phyloP scores from a whole-genome alignment of 257 asterid species.

The Przewalskia tangutica region DNA sequence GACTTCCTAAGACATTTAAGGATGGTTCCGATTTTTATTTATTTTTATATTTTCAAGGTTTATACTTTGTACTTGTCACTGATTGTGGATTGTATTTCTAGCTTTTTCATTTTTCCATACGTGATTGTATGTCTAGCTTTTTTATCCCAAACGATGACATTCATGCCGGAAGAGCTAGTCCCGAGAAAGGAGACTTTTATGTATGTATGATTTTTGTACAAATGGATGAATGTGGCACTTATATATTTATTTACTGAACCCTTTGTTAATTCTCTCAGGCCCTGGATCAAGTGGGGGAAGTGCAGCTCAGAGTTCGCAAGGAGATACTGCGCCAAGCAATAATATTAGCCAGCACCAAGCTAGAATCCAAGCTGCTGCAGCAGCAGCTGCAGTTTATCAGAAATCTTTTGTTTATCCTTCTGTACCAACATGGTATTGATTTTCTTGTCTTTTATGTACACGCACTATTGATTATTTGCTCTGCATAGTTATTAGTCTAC shows the following conservation, averaged over 20 bases:
- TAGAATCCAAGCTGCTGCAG: constrained; percentile 79
- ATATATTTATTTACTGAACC: not conserved
- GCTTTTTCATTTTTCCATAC: not conserved
- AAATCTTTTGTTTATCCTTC: constrained; percentile 95
- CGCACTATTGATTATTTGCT: not conserved
- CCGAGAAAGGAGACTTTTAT: not conserved
- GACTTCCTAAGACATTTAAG: not conserved
- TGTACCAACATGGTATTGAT: constrained; percentile 49
- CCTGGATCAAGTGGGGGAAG: constrained; percentile 48
- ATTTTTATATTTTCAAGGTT: not conserved
- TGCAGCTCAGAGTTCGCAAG: constrained; percentile 44
- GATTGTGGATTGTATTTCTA: not conserved
- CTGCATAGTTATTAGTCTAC: not conserved
- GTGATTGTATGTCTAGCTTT: not conserved
- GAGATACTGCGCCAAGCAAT: constrained; percentile 29
- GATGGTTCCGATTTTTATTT: not conserved
- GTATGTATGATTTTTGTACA: not conserved
- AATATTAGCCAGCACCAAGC: constrained; percentile 56
- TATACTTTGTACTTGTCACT: not conserved
- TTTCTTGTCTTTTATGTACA: constrained; percentile 6
- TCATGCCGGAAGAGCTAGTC: not conserved
- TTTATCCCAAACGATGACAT: not conserved
- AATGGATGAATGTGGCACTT: not conserved
- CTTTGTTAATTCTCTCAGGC: constrained; percentile 7
- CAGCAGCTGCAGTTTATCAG: constrained; percentile 70